Evolutionary conservation across 768 basidiomycete genomes (phyloP).

Genomic region (Tylopilus rubrobrunneus): DNA sequence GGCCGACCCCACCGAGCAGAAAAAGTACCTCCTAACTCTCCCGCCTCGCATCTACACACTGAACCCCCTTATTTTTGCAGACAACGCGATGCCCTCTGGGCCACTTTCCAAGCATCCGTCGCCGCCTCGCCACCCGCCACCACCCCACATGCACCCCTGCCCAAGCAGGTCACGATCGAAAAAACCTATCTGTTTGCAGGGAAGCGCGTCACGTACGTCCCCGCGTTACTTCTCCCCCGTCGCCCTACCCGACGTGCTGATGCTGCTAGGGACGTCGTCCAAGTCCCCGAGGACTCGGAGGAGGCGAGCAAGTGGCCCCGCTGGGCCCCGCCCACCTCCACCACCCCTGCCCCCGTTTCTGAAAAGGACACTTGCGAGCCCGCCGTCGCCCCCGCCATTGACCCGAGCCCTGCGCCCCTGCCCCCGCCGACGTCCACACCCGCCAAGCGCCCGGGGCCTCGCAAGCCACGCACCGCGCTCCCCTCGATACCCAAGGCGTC

Average conservation of each 20-base stretch:
- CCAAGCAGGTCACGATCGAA: constrained; percentile 59
- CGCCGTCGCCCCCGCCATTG: constrained; percentile 31
- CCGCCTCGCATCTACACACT: too few species aligned
- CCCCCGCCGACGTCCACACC: background rate
- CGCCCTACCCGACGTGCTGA: background rate
- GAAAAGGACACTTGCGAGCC: too few species aligned
- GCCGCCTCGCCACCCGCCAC: constrained; percentile 14
- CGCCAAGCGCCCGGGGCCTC: constrained; percentile 54
- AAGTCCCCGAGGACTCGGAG: constrained; percentile 54
- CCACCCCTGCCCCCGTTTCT: too few species aligned
- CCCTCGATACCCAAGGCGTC: constrained; percentile 47
- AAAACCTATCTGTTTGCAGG: constrained; percentile 75
- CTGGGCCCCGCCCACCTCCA: too few species aligned
- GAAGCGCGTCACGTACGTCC: constrained; percentile 65
- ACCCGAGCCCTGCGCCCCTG: background rate
- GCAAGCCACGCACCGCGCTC: constrained; percentile 59
- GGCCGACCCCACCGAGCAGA: constrained; percentile 40
- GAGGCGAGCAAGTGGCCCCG: too few species aligned
- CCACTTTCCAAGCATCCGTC: constrained; percentile 64
- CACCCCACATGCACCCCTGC: constrained; percentile 16
- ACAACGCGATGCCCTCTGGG: constrained; percentile 62
- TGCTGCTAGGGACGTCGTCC: constrained; percentile 58
- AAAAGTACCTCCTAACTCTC: constrained; percentile 34
- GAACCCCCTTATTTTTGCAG: constrained; percentile 31
- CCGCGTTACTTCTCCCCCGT: background rate